A percentile compares a stretch with the other conserved stretches of the same genome.
Conservation (phyloP, 2,329 filamentous ascomycete genomes). For the Atkinsonella hypoxylon region DNA sequence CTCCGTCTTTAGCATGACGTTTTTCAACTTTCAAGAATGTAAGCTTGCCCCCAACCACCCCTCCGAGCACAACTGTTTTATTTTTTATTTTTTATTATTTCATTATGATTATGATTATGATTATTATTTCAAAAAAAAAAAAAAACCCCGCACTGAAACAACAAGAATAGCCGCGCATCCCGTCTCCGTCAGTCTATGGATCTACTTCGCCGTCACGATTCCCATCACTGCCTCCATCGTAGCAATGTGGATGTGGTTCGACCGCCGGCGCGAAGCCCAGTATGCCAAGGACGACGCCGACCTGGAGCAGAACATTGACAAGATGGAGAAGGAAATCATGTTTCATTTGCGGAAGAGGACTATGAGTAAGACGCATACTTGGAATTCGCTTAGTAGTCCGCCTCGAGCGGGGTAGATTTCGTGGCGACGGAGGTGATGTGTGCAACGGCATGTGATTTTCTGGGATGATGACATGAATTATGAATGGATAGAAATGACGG, state of each 20-base stretch:
- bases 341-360: conserved; percentile 42
- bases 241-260: conserved; percentile 41
- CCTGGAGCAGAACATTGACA: conserved; percentile 41
- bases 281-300: conserved; percentile 38
- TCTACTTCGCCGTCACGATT: conserved; percentile 50
- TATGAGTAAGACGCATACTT: conserved; percentile 43
- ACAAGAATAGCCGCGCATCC: conserved; percentile 19
- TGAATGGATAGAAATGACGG: too few relatives aligned
- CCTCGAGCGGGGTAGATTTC: conserved; percentile 10
- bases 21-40: conserved; percentile 49
- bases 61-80: too few relatives aligned
- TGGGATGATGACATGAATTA: too few relatives aligned
- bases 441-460: too few relatives aligned
- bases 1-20: conserved; percentile 54
- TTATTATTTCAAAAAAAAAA: too few relatives aligned
- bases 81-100: background rate
- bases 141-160: too few relatives aligned
- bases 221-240: conserved; percentile 46
- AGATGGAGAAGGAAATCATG: conserved; percentile 47
- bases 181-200: conserved; percentile 44
- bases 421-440: background rate
- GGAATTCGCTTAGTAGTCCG: conserved; percentile 29
- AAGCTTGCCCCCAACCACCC: conserved; percentile 5
- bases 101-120: too few relatives aligned
- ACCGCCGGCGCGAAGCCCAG: conserved; percentile 34